Conservation (phyloP, 495 filamentous ascomycete species). For the Aspergillus ostianus region DNA sequence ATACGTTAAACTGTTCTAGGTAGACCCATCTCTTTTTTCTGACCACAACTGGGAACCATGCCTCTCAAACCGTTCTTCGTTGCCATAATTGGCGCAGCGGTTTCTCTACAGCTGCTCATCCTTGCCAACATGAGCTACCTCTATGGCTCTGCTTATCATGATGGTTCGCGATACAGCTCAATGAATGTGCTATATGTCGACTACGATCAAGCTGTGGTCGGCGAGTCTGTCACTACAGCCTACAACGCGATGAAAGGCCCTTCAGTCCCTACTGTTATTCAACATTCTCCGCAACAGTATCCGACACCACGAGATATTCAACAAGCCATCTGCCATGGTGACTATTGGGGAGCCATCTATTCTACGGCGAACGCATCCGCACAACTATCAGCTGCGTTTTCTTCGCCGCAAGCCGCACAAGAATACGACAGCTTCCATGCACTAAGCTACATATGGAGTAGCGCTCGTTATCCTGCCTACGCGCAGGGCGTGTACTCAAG, state of each 20-base stretch:
- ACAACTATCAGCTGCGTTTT: slow-evolving; percentile 19
- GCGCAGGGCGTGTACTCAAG: slow-evolving; percentile 28
- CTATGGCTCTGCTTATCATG: slow-evolving; percentile 34
- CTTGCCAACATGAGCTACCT: slow-evolving; percentile 35
- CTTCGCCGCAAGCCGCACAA: slow-evolving; percentile 16
- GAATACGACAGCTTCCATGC: slow-evolving; percentile 25
- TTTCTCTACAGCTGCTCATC: slow-evolving; percentile 24
- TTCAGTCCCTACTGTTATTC: slow-evolving; percentile 32
- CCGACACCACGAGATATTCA: slow-evolving; percentile 21
- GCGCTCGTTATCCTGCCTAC: slow-evolving; percentile 38
- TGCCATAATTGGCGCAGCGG: background rate
- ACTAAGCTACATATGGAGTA: slow-evolving; percentile 44
- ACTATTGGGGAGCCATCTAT: slow-evolving; percentile 43
- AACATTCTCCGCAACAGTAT: slow-evolving; percentile 19
- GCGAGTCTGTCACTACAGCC: slow-evolving; percentile 31
- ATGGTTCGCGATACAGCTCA: slow-evolving; percentile 27
- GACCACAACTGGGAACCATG: too few species aligned
- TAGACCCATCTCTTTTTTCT: too few species aligned
- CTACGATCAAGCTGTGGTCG: slow-evolving; percentile 44
- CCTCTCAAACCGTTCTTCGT: too few species aligned
- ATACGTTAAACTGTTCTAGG: too few species aligned
- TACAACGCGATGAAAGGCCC: slow-evolving; percentile 30
- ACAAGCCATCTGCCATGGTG: slow-evolving; percentile 31
- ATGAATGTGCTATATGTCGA: slow-evolving; percentile 41
- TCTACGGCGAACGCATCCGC: slow-evolving; percentile 32